These are phyloP conservation scores for Rhizophagus prolifer DNA, from an alignment of 192 early-diverging fungal species.

Conservation along the genomic window DNA sequence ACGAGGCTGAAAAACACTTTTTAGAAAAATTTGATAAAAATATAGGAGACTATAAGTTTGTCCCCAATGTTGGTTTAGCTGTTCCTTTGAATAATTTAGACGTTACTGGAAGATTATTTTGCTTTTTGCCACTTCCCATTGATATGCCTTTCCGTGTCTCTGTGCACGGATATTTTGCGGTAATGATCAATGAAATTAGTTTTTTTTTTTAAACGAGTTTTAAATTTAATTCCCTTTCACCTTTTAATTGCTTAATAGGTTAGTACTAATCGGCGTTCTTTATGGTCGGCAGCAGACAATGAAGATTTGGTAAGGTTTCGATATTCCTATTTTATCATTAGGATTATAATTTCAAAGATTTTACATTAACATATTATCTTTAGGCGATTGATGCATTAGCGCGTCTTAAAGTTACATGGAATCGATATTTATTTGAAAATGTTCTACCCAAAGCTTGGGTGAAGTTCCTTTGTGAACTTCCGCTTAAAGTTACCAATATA, in stretches of 20 bases:
- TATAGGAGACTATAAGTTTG: conserved; percentile 13
- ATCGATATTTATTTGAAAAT: no score
- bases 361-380: no score
- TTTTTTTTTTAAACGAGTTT: no score
- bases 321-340: no score
- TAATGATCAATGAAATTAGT: background rate
- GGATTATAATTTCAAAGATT: no score
- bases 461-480: no score
- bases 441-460: no score
- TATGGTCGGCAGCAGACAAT: background rate
- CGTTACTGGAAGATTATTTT: conserved; percentile 34
- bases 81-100: conserved; percentile 18
- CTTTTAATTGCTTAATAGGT: background rate
- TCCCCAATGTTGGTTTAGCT: conserved; percentile 43
- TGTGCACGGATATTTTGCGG: conserved; percentile 43
- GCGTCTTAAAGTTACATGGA: no score
- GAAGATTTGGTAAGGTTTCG: background rate
- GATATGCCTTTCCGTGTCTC: conserved; percentile 36
- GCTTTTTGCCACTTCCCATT: conserved; percentile 41
- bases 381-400: no score
- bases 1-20: conserved; percentile 18
- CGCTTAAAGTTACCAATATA: no score
- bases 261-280: background rate
- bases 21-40: background rate
- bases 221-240: background rate